Evolutionary conservation across 2,329 filamentous ascomycete species (phyloP).

Genomic region (Colletotrichum costaricense): DNA sequence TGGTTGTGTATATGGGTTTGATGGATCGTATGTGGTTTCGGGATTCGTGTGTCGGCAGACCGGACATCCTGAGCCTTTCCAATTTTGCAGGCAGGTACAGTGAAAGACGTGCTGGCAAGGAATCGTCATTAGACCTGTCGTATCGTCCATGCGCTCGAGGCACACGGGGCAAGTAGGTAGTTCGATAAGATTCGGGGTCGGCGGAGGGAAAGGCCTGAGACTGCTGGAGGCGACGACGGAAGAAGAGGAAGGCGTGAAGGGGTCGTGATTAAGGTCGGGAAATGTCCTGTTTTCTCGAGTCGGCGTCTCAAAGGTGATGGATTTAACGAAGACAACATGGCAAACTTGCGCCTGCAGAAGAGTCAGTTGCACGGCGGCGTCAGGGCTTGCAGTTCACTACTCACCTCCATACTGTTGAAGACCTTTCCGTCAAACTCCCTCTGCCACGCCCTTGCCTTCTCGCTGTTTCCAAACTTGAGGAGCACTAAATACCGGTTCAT

Average conservation of each 20-base stretch:
- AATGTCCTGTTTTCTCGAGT: constrained; percentile 59
- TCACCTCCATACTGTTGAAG: constrained; percentile 90
- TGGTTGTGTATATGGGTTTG: constrained; percentile 63
- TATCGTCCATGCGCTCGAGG: constrained; percentile 98
- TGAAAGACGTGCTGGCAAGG: constrained; percentile 98
- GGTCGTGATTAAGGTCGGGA: constrained; percentile 70
- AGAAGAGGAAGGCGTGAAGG: constrained; percentile 66
- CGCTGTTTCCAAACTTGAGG: constrained; percentile 87
- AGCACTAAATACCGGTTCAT: constrained; percentile 95
- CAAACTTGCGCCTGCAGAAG: constrained; percentile 81
- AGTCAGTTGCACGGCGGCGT: constrained; percentile 31
- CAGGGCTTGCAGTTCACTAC: constrained; percentile 18
- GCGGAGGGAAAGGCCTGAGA: constrained; percentile 70
- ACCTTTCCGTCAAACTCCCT: constrained; percentile 91
- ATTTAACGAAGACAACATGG: constrained; percentile 94
- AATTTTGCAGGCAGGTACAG: constrained; percentile 94
- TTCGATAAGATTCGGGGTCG: constrained; percentile 87
- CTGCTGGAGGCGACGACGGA: constrained; percentile 54
- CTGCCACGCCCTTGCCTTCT: constrained; percentile 82
- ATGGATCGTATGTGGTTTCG: constrained; percentile 54
- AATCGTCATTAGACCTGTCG: constrained; percentile 92
- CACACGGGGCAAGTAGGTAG: constrained; percentile 97
- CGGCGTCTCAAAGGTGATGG: constrained; percentile 84
- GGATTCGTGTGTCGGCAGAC: constrained; percentile 88
- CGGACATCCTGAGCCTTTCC: constrained; percentile 93